These are phyloP conservation scores for Magnolia sinica DNA, from an alignment of 164 flowering plant species.

Conservation along the genomic window DNA sequence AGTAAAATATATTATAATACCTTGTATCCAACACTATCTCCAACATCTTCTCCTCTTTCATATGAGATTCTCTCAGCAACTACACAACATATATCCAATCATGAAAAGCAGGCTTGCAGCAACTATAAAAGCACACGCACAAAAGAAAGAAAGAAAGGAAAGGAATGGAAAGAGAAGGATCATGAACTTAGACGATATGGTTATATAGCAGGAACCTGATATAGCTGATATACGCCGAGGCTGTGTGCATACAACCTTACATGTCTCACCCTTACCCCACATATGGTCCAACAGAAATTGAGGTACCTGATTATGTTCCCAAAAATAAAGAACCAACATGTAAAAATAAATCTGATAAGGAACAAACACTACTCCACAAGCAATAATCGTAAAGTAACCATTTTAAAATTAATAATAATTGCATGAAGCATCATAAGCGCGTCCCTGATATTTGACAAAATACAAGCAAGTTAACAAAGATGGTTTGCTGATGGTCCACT, in stretches of 20 bases:
- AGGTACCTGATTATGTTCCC: slow-evolving; percentile 62
- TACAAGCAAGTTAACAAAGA: no score
- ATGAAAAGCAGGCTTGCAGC: slow-evolving; percentile 2
- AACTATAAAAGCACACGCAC: not conserved
- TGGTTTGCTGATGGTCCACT: no score
- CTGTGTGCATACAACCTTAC: slow-evolving; percentile 92
- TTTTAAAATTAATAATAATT: not conserved
- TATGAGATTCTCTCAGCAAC: slow-evolving; percentile 89
- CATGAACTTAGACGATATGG: not conserved
- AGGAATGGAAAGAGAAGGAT: not conserved
- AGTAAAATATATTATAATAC: slow-evolving; percentile 29
- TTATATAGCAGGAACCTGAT: slow-evolving; percentile 49
- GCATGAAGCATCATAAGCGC: not conserved
- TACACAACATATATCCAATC: slow-evolving; percentile 18
- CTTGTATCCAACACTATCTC: slow-evolving; percentile 91
- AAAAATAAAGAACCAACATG: not conserved
- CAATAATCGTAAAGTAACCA: no score
- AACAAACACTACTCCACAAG: not conserved
- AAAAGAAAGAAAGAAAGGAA: not conserved
- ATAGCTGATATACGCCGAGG: slow-evolving; percentile 94
- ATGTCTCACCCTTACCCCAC: slow-evolving; percentile 76
- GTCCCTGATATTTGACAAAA: no score
- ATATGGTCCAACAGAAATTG: slow-evolving; percentile 79
- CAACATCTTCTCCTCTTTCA: slow-evolving; percentile 90
- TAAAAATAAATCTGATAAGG: not conserved